Evolutionary conservation across 129 eudicot species (phyloP).

Genomic region (Chrysanthemum lavandulifolium): DNA sequence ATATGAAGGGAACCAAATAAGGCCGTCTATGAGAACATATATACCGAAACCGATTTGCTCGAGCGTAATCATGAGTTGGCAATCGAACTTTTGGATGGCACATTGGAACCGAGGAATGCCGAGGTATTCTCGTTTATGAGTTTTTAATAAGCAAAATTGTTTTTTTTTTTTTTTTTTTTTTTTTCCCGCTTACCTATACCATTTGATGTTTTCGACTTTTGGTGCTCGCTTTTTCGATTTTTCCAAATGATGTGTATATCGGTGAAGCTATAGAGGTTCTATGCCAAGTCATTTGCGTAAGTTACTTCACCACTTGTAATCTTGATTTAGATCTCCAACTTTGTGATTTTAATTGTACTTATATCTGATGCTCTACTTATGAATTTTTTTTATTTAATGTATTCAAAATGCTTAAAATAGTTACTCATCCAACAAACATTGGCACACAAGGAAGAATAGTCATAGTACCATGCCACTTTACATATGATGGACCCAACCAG

Average conservation of each 20-base stretch:
- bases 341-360: background rate
- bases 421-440: conserved; percentile 4
- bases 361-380: background rate
- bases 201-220: conserved; percentile 4
- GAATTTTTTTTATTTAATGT: background rate
- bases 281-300: conserved; percentile 71
- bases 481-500: background rate
- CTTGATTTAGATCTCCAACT: conserved; percentile 3
- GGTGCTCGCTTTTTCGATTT: conserved; percentile 42
- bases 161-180: no score
- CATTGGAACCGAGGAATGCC: no score
- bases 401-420: background rate
- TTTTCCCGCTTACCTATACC: background rate
- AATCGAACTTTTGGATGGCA: no score
- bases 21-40: no score
- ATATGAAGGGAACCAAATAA: background rate
- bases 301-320: conserved; percentile 12
- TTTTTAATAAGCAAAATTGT: no score
- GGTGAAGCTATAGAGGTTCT: conserved; percentile 70
- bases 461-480: background rate
- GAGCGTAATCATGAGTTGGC: no score
- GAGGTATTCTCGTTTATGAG: no score
- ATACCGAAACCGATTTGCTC: no score
- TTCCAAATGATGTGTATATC: conserved; percentile 77
- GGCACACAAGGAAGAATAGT: background rate